A percentile compares a stretch with the other conserved stretches of the same genome.
Evolutionary conservation across 2,329 filamentous ascomycete genomes (phyloP).

Genomic region (Botrytis tulipae): DNA sequence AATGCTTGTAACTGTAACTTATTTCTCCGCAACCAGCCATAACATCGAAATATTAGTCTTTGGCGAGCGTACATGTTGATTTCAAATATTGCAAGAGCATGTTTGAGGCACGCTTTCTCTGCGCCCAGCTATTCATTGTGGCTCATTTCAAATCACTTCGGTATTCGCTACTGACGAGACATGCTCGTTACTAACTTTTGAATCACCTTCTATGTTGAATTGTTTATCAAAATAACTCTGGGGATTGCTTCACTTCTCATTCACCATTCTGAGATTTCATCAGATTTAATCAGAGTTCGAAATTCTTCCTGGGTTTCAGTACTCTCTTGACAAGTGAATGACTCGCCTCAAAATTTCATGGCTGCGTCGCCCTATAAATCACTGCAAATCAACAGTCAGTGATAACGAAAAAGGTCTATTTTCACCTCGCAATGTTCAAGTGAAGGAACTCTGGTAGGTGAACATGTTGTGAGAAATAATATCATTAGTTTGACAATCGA

Average conservation of each 20-base stretch:
- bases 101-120: neutral
- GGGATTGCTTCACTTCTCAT: neutral
- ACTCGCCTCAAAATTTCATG: neutral
- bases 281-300: no score
- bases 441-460: neutral
- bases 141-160: neutral
- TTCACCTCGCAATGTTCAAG: neutral
- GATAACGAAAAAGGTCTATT: neutral
- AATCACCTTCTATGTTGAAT: neutral
- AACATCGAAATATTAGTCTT: neutral
- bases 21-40: neutral
- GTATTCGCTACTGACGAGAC: neutral
- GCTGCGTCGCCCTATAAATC: neutral
- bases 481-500: neutral
- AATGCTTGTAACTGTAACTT: neutral
- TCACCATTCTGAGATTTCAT: neutral
- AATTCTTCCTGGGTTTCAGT: neutral
- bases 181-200: neutral
- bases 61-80: neutral
- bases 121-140: neutral
- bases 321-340: neutral
- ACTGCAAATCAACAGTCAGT: neutral
- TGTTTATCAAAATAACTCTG: neutral
- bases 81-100: neutral
- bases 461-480: neutral